phyloP scores from a whole-genome alignment of 2,329 filamentous ascomycete genomes.

The Diatrype stigma region DNA sequence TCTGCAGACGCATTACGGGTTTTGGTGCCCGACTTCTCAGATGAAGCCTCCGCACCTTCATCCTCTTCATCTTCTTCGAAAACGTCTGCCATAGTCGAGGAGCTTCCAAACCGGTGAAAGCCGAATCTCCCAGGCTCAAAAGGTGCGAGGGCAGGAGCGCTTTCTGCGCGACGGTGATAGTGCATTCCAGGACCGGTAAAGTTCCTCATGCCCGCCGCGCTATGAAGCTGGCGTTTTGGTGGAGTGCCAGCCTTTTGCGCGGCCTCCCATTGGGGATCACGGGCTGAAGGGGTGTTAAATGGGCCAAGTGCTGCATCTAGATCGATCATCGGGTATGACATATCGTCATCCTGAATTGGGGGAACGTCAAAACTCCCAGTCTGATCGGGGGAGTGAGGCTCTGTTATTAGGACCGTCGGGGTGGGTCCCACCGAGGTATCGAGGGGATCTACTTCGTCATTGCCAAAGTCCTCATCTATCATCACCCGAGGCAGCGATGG shows the following conservation, averaged over 20 bases:
- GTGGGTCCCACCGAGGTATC: conserved; percentile 26
- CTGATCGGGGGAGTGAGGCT: conserved; percentile 28
- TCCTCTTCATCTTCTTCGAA: conserved; percentile 81
- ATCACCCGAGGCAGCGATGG: conserved; percentile 35
- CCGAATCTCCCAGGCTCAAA: conserved; percentile 61
- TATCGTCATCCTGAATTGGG: conserved; percentile 52
- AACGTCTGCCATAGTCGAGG: conserved; percentile 77
- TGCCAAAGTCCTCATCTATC: conserved; percentile 25
- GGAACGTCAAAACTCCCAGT: conserved; percentile 35
- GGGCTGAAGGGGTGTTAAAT: conserved; percentile 73
- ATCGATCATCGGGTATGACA: conserved; percentile 79
- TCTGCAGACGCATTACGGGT: conserved; percentile 17
- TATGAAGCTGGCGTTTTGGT: conserved; percentile 69
- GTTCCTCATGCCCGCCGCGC: conserved; percentile 66
- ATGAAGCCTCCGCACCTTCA: conserved; percentile 30
- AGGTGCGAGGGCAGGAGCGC: conserved; percentile 72
- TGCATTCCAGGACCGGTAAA: conserved; percentile 67
- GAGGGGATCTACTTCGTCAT: conserved; percentile 20
- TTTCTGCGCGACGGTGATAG: conserved; percentile 75
- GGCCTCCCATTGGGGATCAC: conserved; percentile 63
- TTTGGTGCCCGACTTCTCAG: conserved; percentile 23
- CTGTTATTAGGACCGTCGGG: conserved; percentile 37
- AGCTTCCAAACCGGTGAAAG: conserved; percentile 60
- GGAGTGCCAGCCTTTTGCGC: conserved; percentile 55
- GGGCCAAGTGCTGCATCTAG: conserved; percentile 89